Conservation (phyloP, 2,329 filamentous ascomycete species). For the Aureobasidium pullulans region DNA sequence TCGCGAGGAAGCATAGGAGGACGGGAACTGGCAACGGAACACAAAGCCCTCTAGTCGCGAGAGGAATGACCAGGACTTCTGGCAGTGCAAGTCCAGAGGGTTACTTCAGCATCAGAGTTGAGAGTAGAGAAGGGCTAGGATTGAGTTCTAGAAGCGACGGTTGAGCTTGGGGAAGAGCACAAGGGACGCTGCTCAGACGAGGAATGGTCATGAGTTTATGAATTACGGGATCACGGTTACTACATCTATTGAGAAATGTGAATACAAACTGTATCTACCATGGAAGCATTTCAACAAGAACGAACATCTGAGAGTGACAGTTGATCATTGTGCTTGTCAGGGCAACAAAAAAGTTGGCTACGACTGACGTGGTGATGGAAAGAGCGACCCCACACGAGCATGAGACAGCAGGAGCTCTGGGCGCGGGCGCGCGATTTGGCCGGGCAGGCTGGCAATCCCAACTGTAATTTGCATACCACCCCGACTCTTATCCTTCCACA, state of each 20-base stretch:
- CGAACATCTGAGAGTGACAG: too few relatives aligned
- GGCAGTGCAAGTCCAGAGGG: constrained; percentile 22
- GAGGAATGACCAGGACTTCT: constrained; percentile 11
- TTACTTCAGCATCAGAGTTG: constrained; percentile 20
- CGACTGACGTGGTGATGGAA: neutral
- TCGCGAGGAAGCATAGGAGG: constrained; percentile 11
- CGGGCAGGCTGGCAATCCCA: constrained; percentile 3
- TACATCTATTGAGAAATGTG: too few relatives aligned
- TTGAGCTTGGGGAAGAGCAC: neutral
- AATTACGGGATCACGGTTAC: too few relatives aligned
- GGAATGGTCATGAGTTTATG: too few relatives aligned
- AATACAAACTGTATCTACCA: too few relatives aligned
- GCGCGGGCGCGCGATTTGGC: constrained; percentile 2
- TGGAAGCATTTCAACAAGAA: too few relatives aligned
- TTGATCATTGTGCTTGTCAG: too few relatives aligned
- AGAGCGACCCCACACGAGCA: neutral
- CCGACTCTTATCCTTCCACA: neutral
- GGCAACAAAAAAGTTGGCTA: neutral
- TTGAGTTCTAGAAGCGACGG: neutral
- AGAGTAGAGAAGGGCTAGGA: neutral
- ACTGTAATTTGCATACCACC: constrained; percentile 1
- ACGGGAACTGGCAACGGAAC: constrained; percentile 19
- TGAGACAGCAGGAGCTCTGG: neutral
- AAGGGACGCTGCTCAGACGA: too few relatives aligned
- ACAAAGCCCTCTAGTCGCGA: constrained; percentile 14